Evolutionary conservation across 768 basidiomycete genomes (phyloP).

Genomic region (Suillus subluteus): DNA sequence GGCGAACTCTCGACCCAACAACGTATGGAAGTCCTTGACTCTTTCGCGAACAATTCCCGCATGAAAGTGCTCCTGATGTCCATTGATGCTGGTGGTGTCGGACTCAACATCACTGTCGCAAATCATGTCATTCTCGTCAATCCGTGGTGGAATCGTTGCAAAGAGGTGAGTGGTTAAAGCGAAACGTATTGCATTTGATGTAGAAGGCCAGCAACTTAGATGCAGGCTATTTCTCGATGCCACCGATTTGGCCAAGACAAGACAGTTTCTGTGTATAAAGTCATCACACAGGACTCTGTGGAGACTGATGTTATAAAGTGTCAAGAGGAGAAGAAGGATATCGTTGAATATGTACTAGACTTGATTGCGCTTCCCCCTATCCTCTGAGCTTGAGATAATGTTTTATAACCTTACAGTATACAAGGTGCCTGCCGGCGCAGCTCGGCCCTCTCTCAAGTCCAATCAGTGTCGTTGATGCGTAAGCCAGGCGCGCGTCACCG

Average conservation of each 20-base stretch:
- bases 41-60: background rate
- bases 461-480: no score
- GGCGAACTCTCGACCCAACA: background rate
- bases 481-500: no score
- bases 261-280: background rate
- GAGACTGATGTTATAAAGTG: background rate
- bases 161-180: background rate
- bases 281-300: background rate
- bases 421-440: no score
- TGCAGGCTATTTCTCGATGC: background rate
- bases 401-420: background rate
- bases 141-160: background rate
- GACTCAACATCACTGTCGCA: constrained; percentile 6
- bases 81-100: constrained; percentile 6
- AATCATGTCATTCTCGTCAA: constrained; percentile 7
- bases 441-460: no score
- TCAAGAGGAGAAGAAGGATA: background rate
- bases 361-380: background rate
- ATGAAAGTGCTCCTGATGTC: constrained; percentile 8
- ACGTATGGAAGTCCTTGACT: background rate
- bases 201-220: background rate
- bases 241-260: constrained; percentile 7
- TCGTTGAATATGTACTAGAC: background rate
- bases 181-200: background rate
- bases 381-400: background rate